These are phyloP conservation scores for Ascochyta koolunga DNA, from an alignment of 2,329 filamentous ascomycete genomes.

Conservation along the genomic window DNA sequence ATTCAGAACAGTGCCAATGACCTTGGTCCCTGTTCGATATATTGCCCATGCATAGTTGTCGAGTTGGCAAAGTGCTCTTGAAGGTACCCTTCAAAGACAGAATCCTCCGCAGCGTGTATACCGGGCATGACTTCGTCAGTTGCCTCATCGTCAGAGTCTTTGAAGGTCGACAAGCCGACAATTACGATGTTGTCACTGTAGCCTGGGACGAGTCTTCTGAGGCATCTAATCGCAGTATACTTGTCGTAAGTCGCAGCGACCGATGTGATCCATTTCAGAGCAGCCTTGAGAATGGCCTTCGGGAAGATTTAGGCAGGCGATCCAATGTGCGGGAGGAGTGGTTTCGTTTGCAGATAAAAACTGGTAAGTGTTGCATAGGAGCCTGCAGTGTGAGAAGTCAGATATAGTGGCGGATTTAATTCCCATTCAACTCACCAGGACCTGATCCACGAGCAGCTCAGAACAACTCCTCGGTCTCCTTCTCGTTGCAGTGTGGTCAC, in stretches of 20 bases:
- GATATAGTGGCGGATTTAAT: not conserved
- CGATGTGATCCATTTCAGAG: constrained; percentile 55
- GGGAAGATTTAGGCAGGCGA: constrained; percentile 56
- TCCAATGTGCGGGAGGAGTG: constrained; percentile 26
- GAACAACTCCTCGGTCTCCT: not conserved
- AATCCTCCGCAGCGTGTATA: not conserved
- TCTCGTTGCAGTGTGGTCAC: not conserved
- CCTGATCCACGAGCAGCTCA: not conserved
- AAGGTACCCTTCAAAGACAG: not conserved
- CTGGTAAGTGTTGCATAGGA: constrained; percentile 52
- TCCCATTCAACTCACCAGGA: constrained; percentile 33
- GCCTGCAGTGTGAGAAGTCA: constrained; percentile 53
- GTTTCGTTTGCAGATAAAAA: constrained; percentile 55
- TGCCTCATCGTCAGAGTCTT: constrained; percentile 51
- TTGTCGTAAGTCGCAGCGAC: constrained; percentile 44
- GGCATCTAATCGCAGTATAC: constrained; percentile 51
- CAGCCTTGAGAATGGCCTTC: constrained; percentile 52
- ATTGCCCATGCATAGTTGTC: not conserved
- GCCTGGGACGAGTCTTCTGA: constrained; percentile 40
- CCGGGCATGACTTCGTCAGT: too few species aligned
- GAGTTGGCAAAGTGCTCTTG: not conserved
- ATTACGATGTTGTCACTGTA: constrained; percentile 42
- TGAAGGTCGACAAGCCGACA: constrained; percentile 52
- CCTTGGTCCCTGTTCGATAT: not conserved
- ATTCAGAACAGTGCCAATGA: not conserved